phyloP scores from a whole-genome alignment of 169 alveolate genomes.

The Eimeria maxima region DNA sequence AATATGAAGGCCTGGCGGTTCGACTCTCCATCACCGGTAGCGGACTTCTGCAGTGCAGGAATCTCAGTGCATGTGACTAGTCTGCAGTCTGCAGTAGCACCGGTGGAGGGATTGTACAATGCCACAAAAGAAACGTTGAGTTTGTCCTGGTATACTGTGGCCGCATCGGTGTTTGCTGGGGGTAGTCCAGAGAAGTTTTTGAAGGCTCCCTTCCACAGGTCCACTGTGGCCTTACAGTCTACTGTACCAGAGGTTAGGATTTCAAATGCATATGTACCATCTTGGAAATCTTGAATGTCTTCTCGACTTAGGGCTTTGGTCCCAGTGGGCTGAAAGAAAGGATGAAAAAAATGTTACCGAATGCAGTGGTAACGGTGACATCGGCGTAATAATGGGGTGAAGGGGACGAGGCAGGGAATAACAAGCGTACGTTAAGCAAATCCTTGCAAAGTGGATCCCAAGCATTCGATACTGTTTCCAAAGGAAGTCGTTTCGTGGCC shows the following conservation, averaged over 20 bases:
- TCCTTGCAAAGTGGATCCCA: constrained; percentile 1
- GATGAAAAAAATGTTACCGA: neutral
- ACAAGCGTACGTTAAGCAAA: neutral
- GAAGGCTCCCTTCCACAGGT: constrained; percentile 24
- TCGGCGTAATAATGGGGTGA: too few relatives aligned
- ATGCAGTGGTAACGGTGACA: neutral
- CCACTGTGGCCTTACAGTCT: neutral
- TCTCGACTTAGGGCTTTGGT: neutral
- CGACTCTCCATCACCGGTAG: neutral
- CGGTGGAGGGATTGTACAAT: constrained; percentile 8
- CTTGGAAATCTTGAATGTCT: neutral
- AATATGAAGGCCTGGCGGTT: neutral
- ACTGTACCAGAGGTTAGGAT: neutral
- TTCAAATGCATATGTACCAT: constrained; percentile 1
- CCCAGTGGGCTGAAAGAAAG: neutral
- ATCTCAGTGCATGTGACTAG: neutral
- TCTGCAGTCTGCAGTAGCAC: neutral
- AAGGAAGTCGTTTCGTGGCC: neutral
- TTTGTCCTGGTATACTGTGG: neutral
- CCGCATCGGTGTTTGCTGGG: neutral
- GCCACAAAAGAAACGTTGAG: constrained; percentile 40
- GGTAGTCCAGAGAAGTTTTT: neutral
- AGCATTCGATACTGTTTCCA: neutral
- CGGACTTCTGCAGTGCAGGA: neutral
- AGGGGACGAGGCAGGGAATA: neutral